Percentiles rank a stretch among this genome's conserved stretches.
Evolutionary conservation across 208 protist species (phyloP).

Genomic region (Crithidia expoeki): DNA sequence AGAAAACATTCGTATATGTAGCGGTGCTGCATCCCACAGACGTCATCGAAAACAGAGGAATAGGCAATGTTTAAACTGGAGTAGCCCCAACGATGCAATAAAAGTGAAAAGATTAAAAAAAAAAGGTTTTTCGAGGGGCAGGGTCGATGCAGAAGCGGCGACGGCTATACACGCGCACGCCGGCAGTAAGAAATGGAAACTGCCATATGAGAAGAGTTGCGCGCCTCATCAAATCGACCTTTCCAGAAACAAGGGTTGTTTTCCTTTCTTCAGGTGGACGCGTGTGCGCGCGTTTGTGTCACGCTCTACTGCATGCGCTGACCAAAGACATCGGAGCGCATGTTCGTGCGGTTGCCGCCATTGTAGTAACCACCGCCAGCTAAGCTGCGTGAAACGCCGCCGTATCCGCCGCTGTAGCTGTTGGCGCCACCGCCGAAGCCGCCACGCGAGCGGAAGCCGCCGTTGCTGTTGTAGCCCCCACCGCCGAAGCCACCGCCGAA

Average conservation of each 20-base stretch:
- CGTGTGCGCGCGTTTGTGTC: background rate
- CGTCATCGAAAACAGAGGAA: background rate
- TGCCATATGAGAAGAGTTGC: no score
- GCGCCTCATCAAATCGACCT: background rate
- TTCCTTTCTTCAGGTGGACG: background rate
- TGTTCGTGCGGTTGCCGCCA: conserved; percentile 35
- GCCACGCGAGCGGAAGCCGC: conserved; percentile 16
- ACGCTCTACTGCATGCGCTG: conserved; percentile 32
- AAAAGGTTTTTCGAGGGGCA: background rate
- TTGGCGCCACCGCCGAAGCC: conserved; percentile 25
- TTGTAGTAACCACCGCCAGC: conserved; percentile 23
- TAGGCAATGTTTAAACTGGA: background rate
- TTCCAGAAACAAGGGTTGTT: background rate
- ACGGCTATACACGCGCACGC: background rate
- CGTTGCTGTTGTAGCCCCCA: conserved; percentile 20
- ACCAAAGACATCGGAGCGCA: conserved; percentile 60
- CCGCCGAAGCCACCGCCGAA: conserved; percentile 31
- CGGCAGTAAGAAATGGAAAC: background rate
- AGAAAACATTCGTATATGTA: background rate
- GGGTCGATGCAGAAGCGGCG: background rate
- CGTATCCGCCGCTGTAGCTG: conserved; percentile 27
- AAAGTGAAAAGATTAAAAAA: background rate
- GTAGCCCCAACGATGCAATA: background rate
- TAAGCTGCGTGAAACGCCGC: conserved; percentile 14
- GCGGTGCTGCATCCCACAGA: background rate